These are phyloP conservation scores for Filosporella fistucella DNA, from an alignment of 495 filamentous ascomycete genomes.

Conservation along the genomic window DNA sequence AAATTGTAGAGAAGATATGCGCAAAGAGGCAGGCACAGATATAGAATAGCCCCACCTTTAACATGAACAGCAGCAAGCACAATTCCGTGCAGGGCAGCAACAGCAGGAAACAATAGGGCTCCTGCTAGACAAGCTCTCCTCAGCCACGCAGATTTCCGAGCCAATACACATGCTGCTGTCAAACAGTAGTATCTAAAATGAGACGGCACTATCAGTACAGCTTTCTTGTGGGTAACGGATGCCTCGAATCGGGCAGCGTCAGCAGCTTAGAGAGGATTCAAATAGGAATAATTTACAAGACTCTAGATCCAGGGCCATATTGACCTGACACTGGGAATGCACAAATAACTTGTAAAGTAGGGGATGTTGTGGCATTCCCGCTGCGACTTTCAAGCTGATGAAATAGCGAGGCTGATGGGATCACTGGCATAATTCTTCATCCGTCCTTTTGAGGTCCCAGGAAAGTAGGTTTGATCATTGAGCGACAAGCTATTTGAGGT, in stretches of 20 bases:
- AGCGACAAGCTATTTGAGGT: too few relatives aligned
- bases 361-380: constrained; percentile 21
- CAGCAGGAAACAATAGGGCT: constrained; percentile 55
- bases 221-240: neutral
- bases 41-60: constrained; percentile 30
- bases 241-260: too few relatives aligned
- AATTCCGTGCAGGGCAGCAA: constrained; percentile 55
- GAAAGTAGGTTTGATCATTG: too few relatives aligned
- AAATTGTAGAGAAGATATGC: neutral
- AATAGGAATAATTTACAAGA: constrained; percentile 38
- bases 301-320: constrained; percentile 51
- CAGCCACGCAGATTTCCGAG: constrained; percentile 52
- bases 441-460: too few relatives aligned
- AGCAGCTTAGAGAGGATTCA: too few relatives aligned
- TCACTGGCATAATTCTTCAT: constrained; percentile 41
- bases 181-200: constrained; percentile 51
- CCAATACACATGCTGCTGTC: constrained; percentile 52
- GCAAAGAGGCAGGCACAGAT: neutral
- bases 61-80: constrained; percentile 49
- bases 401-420: constrained; percentile 29
- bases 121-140: constrained; percentile 54
- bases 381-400: constrained; percentile 26
- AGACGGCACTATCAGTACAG: neutral
- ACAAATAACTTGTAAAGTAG: constrained; percentile 46
- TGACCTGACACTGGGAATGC: constrained; percentile 58